A percentile compares a stretch with the other conserved stretches of the same genome.
Evolutionary conservation across 2,329 filamentous ascomycete genomes (phyloP).

Genomic region (Ascochyta viciae-villosae): DNA sequence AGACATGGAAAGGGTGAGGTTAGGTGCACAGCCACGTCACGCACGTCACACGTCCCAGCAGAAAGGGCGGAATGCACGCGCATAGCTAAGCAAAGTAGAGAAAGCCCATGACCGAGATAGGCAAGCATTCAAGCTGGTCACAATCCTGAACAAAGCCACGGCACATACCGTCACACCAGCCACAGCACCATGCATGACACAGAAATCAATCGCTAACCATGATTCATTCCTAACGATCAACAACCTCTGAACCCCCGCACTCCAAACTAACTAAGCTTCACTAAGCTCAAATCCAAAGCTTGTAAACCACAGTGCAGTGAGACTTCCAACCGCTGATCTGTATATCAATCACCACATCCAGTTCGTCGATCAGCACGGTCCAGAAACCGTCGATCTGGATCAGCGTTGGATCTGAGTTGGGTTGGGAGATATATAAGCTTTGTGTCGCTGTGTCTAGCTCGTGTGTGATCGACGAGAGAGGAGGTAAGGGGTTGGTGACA

Average conservation of each 20-base stretch:
- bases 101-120: no score
- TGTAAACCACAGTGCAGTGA: background rate
- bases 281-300: background rate
- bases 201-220: no score
- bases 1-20: background rate
- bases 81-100: no score
- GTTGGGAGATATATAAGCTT: conserved; percentile 1
- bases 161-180: no score
- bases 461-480: no score
- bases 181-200: no score
- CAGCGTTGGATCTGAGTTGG: background rate
- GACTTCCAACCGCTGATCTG: background rate
- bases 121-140: no score
- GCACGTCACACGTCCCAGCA: background rate
- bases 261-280: background rate
- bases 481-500: no score
- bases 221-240: no score
- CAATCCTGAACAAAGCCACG: no score
- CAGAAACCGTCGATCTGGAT: conserved; percentile 2
- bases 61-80: background rate
- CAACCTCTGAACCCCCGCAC: no score
- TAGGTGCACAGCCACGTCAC: background rate
- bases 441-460: background rate
- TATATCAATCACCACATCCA: background rate
- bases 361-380: conserved; percentile 1